Evolutionary conservation across 108 stramenopile genomes (phyloP).

Genomic region (Schizochytrium sp.): DNA sequence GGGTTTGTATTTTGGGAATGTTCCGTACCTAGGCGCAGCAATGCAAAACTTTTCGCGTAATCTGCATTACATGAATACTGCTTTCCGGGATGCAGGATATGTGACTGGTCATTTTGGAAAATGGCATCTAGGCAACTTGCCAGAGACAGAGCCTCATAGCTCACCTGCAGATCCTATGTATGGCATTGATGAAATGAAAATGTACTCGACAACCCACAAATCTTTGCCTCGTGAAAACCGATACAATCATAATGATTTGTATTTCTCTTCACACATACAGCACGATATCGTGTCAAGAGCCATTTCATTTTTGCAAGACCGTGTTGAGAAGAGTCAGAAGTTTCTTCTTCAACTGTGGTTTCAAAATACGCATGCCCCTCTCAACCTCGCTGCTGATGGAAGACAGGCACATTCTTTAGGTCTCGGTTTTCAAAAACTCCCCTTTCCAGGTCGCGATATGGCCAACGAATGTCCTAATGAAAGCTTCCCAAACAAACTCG

Average conservation of each 20-base stretch:
- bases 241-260: background rate
- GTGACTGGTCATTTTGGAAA: constrained; percentile 24
- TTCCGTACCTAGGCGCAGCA: background rate
- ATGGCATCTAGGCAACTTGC: constrained; percentile 40
- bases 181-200: background rate
- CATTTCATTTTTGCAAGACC: background rate
- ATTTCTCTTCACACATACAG: constrained; percentile 41
- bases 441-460: background rate
- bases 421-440: background rate
- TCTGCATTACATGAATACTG: background rate
- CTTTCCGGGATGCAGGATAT: constrained; percentile 23
- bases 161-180: background rate
- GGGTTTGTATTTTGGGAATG: background rate
- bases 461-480: background rate
- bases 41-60: background rate
- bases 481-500: background rate
- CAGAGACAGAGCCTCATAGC: background rate
- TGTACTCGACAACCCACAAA: background rate
- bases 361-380: constrained; percentile 46
- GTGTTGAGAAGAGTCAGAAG: background rate
- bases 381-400: background rate
- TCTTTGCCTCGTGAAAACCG: too few relatives aligned
- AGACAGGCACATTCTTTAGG: background rate
- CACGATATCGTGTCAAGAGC: background rate
- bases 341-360: constrained; percentile 32